phyloP scores from a whole-genome alignment of 768 basidiomycete species.

The Daedaleopsis nitida region DNA sequence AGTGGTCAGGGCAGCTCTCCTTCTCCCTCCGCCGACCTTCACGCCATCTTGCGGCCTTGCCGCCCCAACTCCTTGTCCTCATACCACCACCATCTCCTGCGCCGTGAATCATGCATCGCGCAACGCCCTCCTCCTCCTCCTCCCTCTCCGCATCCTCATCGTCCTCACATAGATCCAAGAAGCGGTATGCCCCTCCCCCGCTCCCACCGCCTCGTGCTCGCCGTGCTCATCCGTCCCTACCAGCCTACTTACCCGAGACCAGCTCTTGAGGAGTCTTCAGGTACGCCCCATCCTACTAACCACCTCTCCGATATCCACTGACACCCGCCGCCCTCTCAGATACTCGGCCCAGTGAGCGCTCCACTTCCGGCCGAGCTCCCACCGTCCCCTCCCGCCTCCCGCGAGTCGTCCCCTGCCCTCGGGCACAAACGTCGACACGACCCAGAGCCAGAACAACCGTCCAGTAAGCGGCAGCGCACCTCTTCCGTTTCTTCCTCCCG shows the following conservation, averaged over 20 bases:
- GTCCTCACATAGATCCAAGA: conserved; percentile 30
- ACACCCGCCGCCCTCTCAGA: conserved; percentile 30
- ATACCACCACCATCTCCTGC: conserved; percentile 38
- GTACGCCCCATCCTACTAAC: conserved; percentile 27
- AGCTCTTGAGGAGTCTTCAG: conserved; percentile 44
- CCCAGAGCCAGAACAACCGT: conserved; percentile 27
- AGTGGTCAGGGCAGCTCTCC: conserved; percentile 25
- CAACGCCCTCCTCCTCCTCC: conserved; percentile 29
- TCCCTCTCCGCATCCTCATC: conserved; percentile 30
- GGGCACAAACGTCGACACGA: conserved; percentile 43
- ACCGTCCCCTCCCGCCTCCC: conserved; percentile 47
- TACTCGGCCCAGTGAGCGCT: conserved; percentile 40
- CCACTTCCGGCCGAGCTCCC: conserved; percentile 48
- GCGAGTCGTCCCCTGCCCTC: conserved; percentile 42
- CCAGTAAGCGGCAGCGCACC: conserved; percentile 36
- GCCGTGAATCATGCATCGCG: conserved; percentile 33
- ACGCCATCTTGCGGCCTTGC: conserved; percentile 46
- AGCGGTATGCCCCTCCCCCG: conserved; percentile 33
- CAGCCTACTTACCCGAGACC: conserved; percentile 30
- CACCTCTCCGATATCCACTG: conserved; percentile 17
- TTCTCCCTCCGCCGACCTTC: conserved; percentile 32
- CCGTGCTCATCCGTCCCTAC: conserved; percentile 16
- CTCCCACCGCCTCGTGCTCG: conserved; percentile 26
- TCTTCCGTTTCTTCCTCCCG: conserved; percentile 14
- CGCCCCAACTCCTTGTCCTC: conserved; percentile 40